Percentiles rank a stretch among this genome's conserved stretches.
These are phyloP conservation scores for Saccharomycopsis fodiens DNA, from an alignment of 805 yeast genomes.

Conservation along the genomic window DNA sequence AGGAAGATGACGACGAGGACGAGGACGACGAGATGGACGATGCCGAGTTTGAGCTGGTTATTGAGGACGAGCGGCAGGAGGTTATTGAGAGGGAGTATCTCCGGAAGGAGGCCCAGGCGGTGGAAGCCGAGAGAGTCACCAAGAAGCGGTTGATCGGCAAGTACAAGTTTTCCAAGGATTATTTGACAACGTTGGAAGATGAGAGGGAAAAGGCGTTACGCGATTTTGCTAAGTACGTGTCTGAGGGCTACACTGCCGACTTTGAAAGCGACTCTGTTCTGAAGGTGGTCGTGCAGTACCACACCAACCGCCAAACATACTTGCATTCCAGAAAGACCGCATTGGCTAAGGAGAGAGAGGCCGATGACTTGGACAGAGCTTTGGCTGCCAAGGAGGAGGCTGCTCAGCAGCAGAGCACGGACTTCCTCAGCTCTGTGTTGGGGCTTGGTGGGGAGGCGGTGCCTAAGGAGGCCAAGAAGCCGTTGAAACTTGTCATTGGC, in stretches of 20 bases:
- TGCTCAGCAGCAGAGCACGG: conserved; percentile 17
- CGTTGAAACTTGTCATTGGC: background rate
- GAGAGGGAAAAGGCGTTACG: background rate
- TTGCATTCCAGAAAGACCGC: conserved; percentile 31
- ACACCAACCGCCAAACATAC: conserved; percentile 24
- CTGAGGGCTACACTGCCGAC: background rate
- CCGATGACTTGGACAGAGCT: conserved; percentile 34
- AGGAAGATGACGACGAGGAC: conserved; percentile 22
- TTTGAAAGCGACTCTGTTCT: background rate
- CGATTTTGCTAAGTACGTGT: conserved; percentile 9
- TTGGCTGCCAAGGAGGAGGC: conserved; percentile 28
- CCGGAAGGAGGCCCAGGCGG: conserved; percentile 21
- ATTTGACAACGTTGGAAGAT: conserved; percentile 33
- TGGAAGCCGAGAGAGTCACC: conserved; percentile 17
- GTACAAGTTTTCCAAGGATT: conserved; percentile 25
- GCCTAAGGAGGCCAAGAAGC: background rate
- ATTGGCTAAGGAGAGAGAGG: conserved; percentile 35
- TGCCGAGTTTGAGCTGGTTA: conserved; percentile 27
- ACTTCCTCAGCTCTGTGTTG: conserved; percentile 20
- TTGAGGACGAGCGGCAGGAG: conserved; percentile 25
- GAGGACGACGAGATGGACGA: conserved; percentile 25
- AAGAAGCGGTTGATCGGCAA: conserved; percentile 23
- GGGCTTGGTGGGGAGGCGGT: background rate
- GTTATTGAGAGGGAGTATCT: conserved; percentile 24
- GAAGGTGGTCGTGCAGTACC: conserved; percentile 4